Base-by-base conservation (phyloP, 2,329 filamentous ascomycete genomes). In the Aspergillus pseudoterreus region DNA sequence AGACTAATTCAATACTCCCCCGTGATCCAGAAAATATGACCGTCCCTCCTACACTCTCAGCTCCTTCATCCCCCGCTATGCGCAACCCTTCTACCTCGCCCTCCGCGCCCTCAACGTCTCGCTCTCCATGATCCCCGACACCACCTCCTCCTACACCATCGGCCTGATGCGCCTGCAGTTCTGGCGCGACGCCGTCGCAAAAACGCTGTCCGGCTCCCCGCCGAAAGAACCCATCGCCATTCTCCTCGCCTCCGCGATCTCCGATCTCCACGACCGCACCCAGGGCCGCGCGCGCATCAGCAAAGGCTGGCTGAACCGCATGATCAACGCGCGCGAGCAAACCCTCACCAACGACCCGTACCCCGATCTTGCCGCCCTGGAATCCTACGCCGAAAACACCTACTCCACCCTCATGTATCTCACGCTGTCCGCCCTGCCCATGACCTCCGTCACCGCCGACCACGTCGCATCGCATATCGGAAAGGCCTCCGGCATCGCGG, bases 401-500 rank as follows among this genome's bases (percentile, higher is more conserved):
- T 97, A 97, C 72, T 91, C 91, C 15, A 95, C 90, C 0, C 78
- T 97, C 42, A 83, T 95, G 72, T 99, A 99, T 69, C 80, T 95
- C 56, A 92, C 88, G 0, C 75, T 97, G 35, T 90, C 90, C 15
- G 80, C 87, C 6, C 74, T 96, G 51, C 88, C 90, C 0, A 78
- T 96, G 63, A 82, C 85, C 9, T 95, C 89, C 1, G 80, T 96
- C 63, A 87, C 92, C 21, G 84, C 91, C 39, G 94, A 99, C 64
- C 94, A 99, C 72, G 78, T 99, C 15, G 92, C 92, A 8, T 95
- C 89, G 49, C 94, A 99, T 69, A 88, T 97, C 52, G 94, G 94
- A 47, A 99, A 99, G 67, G 92, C 94, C 0, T 87, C 85, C 45
- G 94, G 94, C 8, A 96, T 99, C 49, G 81, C 85, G 2, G 87